Evolutionary conservation across 305 asterid genomes (phyloP).

Genomic region (Plantago coronopus): DNA sequence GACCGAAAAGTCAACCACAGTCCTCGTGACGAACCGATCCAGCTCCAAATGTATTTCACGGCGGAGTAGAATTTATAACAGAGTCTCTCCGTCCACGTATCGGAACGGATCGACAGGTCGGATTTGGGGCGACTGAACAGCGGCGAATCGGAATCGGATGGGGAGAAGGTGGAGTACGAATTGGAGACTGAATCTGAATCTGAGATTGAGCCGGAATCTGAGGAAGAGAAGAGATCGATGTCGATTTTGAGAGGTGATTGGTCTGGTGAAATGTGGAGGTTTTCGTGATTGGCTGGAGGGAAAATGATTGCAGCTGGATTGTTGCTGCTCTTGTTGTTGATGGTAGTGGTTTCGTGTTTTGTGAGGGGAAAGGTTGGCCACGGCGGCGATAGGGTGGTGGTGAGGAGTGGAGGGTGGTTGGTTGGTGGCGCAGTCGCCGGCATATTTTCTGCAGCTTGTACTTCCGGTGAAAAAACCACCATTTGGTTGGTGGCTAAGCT

Average conservation of each 20-base stretch:
- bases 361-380: constrained; percentile 40
- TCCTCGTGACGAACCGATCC: constrained; percentile 25
- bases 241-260: constrained; percentile 13
- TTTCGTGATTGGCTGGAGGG: constrained; percentile 58
- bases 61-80: constrained; percentile 22
- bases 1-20: constrained; percentile 27
- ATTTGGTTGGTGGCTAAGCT: not conserved
- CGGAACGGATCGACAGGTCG: constrained; percentile 16
- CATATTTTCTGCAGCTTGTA: too few species aligned
- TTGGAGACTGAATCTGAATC: constrained; percentile 31
- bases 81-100: constrained; percentile 28
- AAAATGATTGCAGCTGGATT: constrained; percentile 20
- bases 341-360: constrained; percentile 16
- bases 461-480: not conserved
- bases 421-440: not conserved
- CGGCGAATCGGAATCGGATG: constrained; percentile 39
- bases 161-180: constrained; percentile 33
- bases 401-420: not conserved
- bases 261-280: constrained; percentile 32
- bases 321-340: constrained; percentile 18
- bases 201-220: constrained; percentile 29
- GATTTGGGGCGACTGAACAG: constrained; percentile 9
- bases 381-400: constrained; percentile 25
- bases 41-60: constrained; percentile 13
- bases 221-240: constrained; percentile 17